These are phyloP conservation scores for Arachnomyces sp. DNA, from an alignment of 2,329 filamentous ascomycete genomes.

Conservation along the genomic window DNA sequence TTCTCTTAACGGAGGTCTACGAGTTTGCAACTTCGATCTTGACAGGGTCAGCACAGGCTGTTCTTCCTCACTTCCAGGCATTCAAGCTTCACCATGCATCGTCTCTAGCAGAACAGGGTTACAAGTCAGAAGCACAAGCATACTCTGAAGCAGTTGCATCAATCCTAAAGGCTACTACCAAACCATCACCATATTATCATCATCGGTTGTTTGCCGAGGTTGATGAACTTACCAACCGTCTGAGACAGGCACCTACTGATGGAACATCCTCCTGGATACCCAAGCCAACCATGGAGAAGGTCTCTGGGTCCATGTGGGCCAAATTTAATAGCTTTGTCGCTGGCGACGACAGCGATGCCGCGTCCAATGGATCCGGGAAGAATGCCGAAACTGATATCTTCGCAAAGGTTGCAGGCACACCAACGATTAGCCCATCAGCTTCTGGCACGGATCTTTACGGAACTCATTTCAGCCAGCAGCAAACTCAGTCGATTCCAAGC, in stretches of 20 bases:
- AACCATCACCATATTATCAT: conserved; percentile 80
- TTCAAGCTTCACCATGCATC: conserved; percentile 90
- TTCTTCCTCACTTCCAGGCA: conserved; percentile 71
- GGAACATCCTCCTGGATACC: conserved; percentile 80
- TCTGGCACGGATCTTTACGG: conserved; percentile 71
- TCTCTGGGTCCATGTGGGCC: conserved; percentile 81
- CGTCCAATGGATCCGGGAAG: conserved; percentile 48
- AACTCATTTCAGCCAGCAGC: conserved; percentile 37
- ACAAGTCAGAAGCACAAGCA: conserved; percentile 70
- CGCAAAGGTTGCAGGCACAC: conserved; percentile 66
- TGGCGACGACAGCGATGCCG: conserved; percentile 70
- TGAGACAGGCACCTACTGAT: conserved; percentile 80
- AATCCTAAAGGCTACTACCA: conserved; percentile 71
- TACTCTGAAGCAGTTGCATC: conserved; percentile 81
- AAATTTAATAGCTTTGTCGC: conserved; percentile 95
- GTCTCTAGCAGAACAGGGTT: conserved; percentile 73
- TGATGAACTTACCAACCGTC: conserved; percentile 72
- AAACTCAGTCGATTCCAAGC: conserved; percentile 24
- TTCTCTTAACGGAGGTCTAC: conserved; percentile 93
- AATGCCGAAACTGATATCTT: conserved; percentile 59
- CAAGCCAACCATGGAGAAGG: conserved; percentile 91
- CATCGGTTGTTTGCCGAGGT: conserved; percentile 62
- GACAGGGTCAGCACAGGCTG: conserved; percentile 46
- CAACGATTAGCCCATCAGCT: conserved; percentile 64
- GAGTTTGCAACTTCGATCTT: conserved; percentile 78